Base-by-base conservation (phyloP, 2,329 filamentous ascomycete genomes). In the Xylariales sp. region DNA sequence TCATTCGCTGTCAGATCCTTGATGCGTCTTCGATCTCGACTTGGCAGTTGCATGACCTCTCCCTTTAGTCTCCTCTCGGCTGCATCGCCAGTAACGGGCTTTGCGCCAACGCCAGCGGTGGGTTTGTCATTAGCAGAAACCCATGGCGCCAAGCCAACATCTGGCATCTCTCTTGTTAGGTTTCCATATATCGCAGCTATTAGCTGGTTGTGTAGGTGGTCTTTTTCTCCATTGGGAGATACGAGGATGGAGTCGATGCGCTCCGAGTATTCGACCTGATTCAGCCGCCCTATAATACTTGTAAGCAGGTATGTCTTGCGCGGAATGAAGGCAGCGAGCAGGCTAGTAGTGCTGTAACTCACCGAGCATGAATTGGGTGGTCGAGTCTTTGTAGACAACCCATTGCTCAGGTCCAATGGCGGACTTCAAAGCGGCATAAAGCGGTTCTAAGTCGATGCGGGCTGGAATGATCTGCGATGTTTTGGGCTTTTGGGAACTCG, bases 91-190 rank as follows among this genome's bases (percentile, higher is more conserved):
- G 75, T 78, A 34, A 79, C 71, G 16, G 78, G 76, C 57, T 85
- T 85, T 50, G 68, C 74, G 48, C 75, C 74, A 22, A 73, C 65
- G 31, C 69, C 70, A 9, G 74, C 64, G 14, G 73, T 63, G 14
- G 80, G 80, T 53, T 85, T 85, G 52, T 85, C 81, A 55, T 84
- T 83, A 41, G 81, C 80, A 59, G 80, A 84, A 58, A 85, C 82
- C 81, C 81, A 86, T 46, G 78, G 78, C 35, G 82, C 82, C 54
- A 82, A 73, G 52, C 80, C 80, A 57, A 72, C 71, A 49, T 84
- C 81, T 44, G 82, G 81, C 69, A 82, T 77, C 58, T 85, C 82
- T 44, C 82, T 69, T 25, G 80, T 84, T 46, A 84, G 76, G 70
- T 86, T 86, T 54, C 74, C 79, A 58, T 81, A 81, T 52, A 85